These are phyloP conservation scores for Sporothrix pseudoabietina DNA, from an alignment of 2,329 filamentous ascomycete genomes.

Conservation along the genomic window DNA sequence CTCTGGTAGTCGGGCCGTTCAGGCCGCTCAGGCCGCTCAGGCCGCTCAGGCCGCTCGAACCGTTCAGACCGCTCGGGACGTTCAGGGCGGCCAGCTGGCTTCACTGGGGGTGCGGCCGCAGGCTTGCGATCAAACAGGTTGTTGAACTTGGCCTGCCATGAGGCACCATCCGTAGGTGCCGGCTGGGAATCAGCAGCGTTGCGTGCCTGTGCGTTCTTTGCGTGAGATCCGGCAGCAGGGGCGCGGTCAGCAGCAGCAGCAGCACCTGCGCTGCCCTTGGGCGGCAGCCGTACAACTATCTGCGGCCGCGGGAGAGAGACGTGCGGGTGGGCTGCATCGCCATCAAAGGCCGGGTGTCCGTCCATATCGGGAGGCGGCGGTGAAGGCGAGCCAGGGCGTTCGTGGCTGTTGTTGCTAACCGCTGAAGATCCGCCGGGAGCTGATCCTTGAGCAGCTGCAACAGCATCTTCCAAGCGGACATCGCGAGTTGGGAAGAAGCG, in stretches of 20 bases:
- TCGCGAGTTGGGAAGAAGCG: slow-evolving; percentile 64
- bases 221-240: not conserved
- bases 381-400: slow-evolving; percentile 60
- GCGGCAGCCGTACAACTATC: slow-evolving; percentile 78
- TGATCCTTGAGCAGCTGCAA: slow-evolving; percentile 25
- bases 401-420: not conserved
- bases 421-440: not conserved
- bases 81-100: slow-evolving; percentile 42
- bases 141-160: slow-evolving; percentile 81
- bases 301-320: slow-evolving; percentile 70
- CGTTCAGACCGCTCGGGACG: no score
- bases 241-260: not conserved
- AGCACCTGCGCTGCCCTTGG: slow-evolving; percentile 50
- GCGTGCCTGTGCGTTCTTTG: not conserved
- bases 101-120: slow-evolving; percentile 52
- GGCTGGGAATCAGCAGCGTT: slow-evolving; percentile 25
- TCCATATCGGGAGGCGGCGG: slow-evolving; percentile 72
- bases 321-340: slow-evolving; percentile 64
- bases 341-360: slow-evolving; percentile 72
- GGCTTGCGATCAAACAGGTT: slow-evolving; percentile 69
- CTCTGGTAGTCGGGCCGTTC: not conserved
- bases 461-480: slow-evolving; percentile 46
- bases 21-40: no score
- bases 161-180: slow-evolving; percentile 22
- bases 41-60: no score